Evolutionary conservation across 2,329 filamentous ascomycete genomes (phyloP), one percentile per base, ranked within the genome.

Genomic region (Orbilia blumenaviensis): DNA sequence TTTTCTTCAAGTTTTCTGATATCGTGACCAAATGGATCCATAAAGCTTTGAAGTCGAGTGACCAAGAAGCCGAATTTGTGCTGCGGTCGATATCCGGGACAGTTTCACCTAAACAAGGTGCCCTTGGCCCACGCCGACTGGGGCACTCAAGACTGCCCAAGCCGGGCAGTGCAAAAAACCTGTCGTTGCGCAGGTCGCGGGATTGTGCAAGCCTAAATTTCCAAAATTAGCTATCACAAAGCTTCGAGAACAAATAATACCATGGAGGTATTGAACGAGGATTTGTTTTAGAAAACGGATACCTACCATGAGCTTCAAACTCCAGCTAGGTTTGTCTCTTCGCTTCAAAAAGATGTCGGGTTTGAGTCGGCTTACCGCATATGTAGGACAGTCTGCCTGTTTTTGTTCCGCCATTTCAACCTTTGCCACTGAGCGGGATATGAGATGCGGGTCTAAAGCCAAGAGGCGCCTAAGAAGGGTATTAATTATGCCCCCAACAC

Each of bases 41-140:
- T 48, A 16, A 18, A 52, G 38, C 38, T 42, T 42, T 7, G 38
- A 42, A 12, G 42, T 23, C 52, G 32, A 56, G 52, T 56, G 52
- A 56, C 52, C 64, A 61, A 61, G 52, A 12, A 29, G 36, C 29
- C 38, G 38, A 46, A 52, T 48, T 50, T 32, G 63, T 68, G 66
- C 66, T 71, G 66, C 66, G 66, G 66, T 44, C 46, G 66, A 16
- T 27, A 54, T 71, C 38, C 42, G 56, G 71, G 63, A 75, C 46
- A 63, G 46, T 75, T 68, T 75, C 71, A 56, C 71, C 56, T 27
- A 56, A 75, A 75, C 63, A 64, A 64, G 71, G 46, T 58, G 56
- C 52, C 52, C 50, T 42, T 62, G 48, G 60, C 60, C 58, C 38
- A 3, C 42, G n/a, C 42, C 44, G 50, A 42, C 44, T 21, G 7